These are phyloP conservation scores for Castanea mollissima DNA, from an alignment of 306 rosid genomes.

Conservation along the genomic window DNA sequence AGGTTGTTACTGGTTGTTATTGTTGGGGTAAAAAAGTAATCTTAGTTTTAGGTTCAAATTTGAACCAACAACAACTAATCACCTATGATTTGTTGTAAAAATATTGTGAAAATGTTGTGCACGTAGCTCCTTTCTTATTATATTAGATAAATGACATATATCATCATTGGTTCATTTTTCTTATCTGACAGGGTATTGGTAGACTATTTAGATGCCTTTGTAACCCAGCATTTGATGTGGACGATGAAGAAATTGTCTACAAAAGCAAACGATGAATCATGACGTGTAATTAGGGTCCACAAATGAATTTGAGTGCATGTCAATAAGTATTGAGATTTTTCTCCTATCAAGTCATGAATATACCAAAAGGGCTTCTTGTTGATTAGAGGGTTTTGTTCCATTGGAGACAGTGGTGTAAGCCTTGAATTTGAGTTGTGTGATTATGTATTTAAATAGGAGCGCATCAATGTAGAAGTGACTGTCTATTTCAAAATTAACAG, in stretches of 20 bases:
- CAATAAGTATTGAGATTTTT: neutral
- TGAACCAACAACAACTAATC: too few relatives aligned
- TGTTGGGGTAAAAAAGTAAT: too few relatives aligned
- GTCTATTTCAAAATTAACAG: neutral
- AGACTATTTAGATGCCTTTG: conserved; percentile 97
- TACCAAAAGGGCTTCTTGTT: neutral
- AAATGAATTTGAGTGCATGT: neutral
- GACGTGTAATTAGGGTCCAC: neutral
- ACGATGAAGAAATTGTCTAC: conserved; percentile 87
- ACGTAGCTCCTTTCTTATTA: neutral
- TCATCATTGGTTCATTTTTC: neutral
- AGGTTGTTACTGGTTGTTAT: too few relatives aligned
- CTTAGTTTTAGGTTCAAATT: too few relatives aligned
- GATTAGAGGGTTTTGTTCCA: neutral
- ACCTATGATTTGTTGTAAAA: too few relatives aligned
- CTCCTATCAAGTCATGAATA: neutral
- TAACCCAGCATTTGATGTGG: conserved; percentile 96
- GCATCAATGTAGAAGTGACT: neutral
- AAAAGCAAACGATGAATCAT: conserved; percentile 52
- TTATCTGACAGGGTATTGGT: conserved; percentile 65
- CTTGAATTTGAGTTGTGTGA: neutral
- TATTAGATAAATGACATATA: neutral
- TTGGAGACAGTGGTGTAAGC: neutral
- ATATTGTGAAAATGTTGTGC: too few relatives aligned
- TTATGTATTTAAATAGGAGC: neutral